phyloP scores from a whole-genome alignment of 2,329 filamentous ascomycete genomes.

The Graphiopsis chlorocephala region DNA sequence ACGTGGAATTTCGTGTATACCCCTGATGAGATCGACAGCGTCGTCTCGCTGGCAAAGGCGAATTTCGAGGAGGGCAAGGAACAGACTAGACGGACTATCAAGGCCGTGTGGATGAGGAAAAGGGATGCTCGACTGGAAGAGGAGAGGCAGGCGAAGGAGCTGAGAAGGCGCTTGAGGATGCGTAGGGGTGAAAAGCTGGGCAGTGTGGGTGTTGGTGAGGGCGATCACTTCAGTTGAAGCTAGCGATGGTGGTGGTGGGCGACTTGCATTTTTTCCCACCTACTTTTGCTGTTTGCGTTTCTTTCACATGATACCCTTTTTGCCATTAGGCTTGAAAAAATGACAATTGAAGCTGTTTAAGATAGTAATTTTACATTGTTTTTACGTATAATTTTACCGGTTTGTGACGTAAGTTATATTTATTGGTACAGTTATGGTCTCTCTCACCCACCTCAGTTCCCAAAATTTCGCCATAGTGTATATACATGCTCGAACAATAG shows the following conservation, averaged over 20 bases:
- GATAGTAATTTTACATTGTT: not conserved
- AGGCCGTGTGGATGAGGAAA: conserved; percentile 91
- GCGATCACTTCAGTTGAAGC: conserved; percentile 62
- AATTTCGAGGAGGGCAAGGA: conserved; percentile 84
- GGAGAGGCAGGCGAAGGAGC: conserved; percentile 43
- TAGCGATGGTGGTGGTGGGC: not conserved
- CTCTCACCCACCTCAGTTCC: not conserved
- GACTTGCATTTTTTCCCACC: not conserved
- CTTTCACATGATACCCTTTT: conserved; percentile 6
- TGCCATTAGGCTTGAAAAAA: not conserved
- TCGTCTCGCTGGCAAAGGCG: conserved; percentile 75
- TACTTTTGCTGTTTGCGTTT: not conserved
- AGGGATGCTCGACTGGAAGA: conserved; percentile 62
- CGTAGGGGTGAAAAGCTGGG: conserved; percentile 54
- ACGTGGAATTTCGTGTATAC: conserved; percentile 99
- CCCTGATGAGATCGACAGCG: conserved; percentile 80
- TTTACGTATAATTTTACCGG: not conserved
- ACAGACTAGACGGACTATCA: conserved; percentile 72
- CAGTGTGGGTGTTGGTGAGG: conserved; percentile 51
- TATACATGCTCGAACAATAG: not conserved
- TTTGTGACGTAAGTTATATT: not conserved
- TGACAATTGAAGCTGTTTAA: not conserved
- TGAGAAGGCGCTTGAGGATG: conserved; percentile 37
- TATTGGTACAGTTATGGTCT: not conserved
- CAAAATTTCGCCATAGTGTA: too few species aligned